These are phyloP conservation scores for Polysphondylium violaceum DNA, from an alignment of 78 protist genomes.

Conservation along the genomic window DNA sequence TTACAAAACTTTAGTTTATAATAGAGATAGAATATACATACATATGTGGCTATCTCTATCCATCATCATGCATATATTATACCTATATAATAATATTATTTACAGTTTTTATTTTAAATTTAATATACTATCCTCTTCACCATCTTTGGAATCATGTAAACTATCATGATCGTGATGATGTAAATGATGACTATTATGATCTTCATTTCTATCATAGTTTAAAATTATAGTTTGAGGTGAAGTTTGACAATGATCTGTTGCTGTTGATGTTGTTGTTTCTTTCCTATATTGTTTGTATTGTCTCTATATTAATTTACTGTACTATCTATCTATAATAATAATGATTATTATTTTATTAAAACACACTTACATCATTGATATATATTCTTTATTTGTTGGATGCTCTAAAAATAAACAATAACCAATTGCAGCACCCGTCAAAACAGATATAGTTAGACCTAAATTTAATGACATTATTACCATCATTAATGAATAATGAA, in stretches of 20 bases:
- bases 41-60: too few relatives aligned
- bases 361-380: constrained; percentile 9
- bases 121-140: too few relatives aligned
- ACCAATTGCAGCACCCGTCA: constrained; percentile 33
- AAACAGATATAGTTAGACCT: constrained; percentile 10
- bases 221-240: constrained; percentile 6
- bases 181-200: background rate
- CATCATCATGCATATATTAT: too few relatives aligned
- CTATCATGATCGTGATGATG: too few relatives aligned
- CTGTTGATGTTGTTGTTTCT: background rate
- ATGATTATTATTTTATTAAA: too few relatives aligned
- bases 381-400: constrained; percentile 21
- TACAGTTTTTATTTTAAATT: too few relatives aligned
- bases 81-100: too few relatives aligned
- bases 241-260: background rate
- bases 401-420: constrained; percentile 14
- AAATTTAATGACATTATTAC: constrained; percentile 42
- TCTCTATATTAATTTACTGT: too few relatives aligned
- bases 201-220: background rate
- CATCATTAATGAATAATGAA: constrained; percentile 39
- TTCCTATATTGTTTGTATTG: constrained; percentile 2
- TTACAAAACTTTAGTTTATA: constrained; percentile 4
- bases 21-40: too few relatives aligned
- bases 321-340: background rate
- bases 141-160: too few relatives aligned